Conservation (phyloP, 73 alveolate genomes). For the Loxodes magnus region DNA sequence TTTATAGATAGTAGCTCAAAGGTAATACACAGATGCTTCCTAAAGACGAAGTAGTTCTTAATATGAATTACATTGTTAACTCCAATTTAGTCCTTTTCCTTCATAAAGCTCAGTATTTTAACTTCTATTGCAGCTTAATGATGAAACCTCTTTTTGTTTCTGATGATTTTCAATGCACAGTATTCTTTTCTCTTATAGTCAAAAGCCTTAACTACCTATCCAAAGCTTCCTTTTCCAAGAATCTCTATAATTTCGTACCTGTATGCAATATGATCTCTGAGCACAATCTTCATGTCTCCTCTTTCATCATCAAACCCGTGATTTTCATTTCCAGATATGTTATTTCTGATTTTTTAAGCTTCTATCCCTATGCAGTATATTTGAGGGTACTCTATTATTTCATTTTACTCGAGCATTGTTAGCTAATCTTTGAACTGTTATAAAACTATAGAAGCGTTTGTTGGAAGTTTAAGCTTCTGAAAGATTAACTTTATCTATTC, state of each 20-base stretch:
- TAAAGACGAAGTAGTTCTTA: too few relatives aligned
- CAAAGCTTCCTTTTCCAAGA: slow-evolving; percentile 89
- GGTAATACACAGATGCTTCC: too few relatives aligned
- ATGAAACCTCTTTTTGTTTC: slow-evolving; percentile 44
- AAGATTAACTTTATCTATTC: too few relatives aligned
- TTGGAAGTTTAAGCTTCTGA: neutral
- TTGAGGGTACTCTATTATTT: slow-evolving; percentile 10
- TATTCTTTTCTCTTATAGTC: slow-evolving; percentile 62
- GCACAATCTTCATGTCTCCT: slow-evolving; percentile 55
- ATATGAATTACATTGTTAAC: neutral
- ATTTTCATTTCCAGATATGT: slow-evolving; percentile 15
- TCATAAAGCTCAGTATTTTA: slow-evolving; percentile 42
- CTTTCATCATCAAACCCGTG: slow-evolving; percentile 77
- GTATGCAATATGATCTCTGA: slow-evolving; percentile 66
- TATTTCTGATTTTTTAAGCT: neutral
- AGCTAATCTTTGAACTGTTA: slow-evolving; percentile 4
- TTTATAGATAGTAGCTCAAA: too few relatives aligned
- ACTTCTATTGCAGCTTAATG: slow-evolving; percentile 67
- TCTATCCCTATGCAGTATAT: slow-evolving; percentile 17
- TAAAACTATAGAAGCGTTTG: neutral
- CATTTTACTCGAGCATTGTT: slow-evolving; percentile 9
- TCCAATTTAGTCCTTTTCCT: slow-evolving; percentile 21
- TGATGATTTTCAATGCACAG: slow-evolving; percentile 73
- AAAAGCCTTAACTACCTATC: slow-evolving; percentile 60
- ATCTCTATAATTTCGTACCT: slow-evolving; percentile 66